Percentiles rank a stretch among this genome's conserved stretches.
Conservation (phyloP, 1,284 basidiomycete genomes). For the Porodaedalea pini region DNA sequence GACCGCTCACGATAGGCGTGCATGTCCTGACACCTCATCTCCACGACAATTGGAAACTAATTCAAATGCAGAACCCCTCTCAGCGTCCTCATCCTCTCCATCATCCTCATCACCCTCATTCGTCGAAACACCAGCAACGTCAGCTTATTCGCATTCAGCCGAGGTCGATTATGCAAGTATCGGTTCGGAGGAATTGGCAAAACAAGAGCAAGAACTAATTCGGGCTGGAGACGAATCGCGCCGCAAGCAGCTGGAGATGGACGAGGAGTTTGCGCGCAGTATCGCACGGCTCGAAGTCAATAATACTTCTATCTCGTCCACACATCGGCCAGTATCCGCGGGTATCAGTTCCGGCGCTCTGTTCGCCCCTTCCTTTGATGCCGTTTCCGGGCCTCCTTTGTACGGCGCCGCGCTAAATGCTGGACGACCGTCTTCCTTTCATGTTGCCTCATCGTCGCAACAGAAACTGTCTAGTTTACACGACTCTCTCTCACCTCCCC, state of each 20-base stretch:
- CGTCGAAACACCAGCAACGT: conserved; percentile 3
- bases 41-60: background rate
- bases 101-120: conserved; percentile 1
- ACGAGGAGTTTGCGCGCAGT: conserved; percentile 16
- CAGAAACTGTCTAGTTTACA: background rate
- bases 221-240: conserved; percentile 9
- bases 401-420: background rate
- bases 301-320: background rate
- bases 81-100: background rate
- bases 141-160: background rate
- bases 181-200: conserved; percentile 2
- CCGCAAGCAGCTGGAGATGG: conserved; percentile 11
- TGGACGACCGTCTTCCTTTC: background rate
- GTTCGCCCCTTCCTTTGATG: background rate
- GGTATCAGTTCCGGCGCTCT: background rate
- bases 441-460: background rate
- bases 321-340: background rate
- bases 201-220: background rate
- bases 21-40: background rate
- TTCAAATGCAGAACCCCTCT: background rate
- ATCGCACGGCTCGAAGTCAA: conserved; percentile 7
- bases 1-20: background rate
- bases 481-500: background rate
- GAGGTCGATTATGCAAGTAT: background rate
- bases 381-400: background rate